These are phyloP conservation scores for Penicillium vulpinum DNA, from an alignment of 2,329 filamentous ascomycete species.

Conservation along the genomic window DNA sequence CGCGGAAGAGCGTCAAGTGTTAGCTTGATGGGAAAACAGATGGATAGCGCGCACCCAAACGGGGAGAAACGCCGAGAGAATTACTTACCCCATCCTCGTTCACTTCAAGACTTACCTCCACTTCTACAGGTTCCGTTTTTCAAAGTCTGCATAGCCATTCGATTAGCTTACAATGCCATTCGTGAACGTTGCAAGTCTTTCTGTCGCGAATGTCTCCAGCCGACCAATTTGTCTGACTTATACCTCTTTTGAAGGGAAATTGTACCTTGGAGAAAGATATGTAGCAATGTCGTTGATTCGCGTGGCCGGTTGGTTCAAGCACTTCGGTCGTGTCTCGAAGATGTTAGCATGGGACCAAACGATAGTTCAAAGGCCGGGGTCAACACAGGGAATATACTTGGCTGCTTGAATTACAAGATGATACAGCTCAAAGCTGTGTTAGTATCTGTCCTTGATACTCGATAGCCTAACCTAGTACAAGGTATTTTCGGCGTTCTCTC, in stretches of 20 bases:
- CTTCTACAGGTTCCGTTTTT: neutral
- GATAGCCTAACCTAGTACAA: neutral
- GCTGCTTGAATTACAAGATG: neutral
- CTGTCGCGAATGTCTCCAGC: neutral
- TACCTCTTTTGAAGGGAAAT: neutral
- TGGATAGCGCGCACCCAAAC: neutral
- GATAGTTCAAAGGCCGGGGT: neutral
- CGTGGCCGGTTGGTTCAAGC: neutral
- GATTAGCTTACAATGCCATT: neutral
- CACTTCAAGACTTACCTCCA: neutral
- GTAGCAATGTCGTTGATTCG: neutral
- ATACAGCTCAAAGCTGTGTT: neutral
- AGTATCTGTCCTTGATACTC: neutral
- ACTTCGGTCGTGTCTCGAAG: neutral
- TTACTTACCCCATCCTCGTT: neutral
- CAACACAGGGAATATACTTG: no score
- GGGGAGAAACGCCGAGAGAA: neutral
- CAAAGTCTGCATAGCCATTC: neutral
- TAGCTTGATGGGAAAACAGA: neutral
- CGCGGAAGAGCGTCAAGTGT: neutral
- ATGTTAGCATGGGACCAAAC: neutral
- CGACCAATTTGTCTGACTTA: neutral
- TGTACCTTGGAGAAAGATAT: neutral
- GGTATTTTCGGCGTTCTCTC: neutral
- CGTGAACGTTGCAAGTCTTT: neutral